These are phyloP conservation scores for Funneliformis geosporum DNA, from an alignment of 192 early-diverging fungal species.

Conservation along the genomic window DNA sequence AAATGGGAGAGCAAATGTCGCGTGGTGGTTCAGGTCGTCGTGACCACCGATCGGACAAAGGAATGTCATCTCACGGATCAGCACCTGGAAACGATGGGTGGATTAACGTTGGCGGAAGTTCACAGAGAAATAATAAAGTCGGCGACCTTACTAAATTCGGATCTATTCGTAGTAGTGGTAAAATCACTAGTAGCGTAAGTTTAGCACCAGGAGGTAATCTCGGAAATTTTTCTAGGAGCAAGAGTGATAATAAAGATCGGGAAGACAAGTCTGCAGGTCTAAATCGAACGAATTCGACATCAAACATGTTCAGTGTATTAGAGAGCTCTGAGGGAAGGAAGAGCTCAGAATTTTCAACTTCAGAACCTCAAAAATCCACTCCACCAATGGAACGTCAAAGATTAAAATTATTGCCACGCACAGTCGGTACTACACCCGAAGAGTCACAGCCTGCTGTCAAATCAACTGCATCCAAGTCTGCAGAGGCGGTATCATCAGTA, in stretches of 20 bases:
- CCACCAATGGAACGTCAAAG: conserved; percentile 26
- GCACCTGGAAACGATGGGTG: conserved; percentile 67
- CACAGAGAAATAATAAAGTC: conserved; percentile 47
- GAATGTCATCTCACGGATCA: conserved; percentile 37
- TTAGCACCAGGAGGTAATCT: conserved; percentile 56
- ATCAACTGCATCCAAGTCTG: conserved; percentile 29
- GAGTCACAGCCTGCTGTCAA: background rate
- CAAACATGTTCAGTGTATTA: conserved; percentile 45
- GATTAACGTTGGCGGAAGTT: conserved; percentile 60
- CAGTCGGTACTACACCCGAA: conserved; percentile 23
- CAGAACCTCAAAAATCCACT: conserved; percentile 14
- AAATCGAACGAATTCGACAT: conserved; percentile 48
- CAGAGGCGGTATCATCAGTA: conserved; percentile 38
- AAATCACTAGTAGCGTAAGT: conserved; percentile 45
- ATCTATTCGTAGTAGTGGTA: conserved; percentile 61
- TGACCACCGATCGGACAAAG: conserved; percentile 37
- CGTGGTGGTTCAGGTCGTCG: conserved; percentile 62
- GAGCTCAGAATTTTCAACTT: background rate
- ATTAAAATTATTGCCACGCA: conserved; percentile 15
- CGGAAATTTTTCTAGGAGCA: conserved; percentile 44
- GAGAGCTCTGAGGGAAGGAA: conserved; percentile 44
- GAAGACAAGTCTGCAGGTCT: conserved; percentile 46
- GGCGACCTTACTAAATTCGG: conserved; percentile 81
- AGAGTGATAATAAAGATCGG: conserved; percentile 47
- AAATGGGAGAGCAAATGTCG: conserved; percentile 60